Evolutionary conservation across 441 rosid species (phyloP).

Genomic region (Pelargonium myrrhifolium): DNA sequence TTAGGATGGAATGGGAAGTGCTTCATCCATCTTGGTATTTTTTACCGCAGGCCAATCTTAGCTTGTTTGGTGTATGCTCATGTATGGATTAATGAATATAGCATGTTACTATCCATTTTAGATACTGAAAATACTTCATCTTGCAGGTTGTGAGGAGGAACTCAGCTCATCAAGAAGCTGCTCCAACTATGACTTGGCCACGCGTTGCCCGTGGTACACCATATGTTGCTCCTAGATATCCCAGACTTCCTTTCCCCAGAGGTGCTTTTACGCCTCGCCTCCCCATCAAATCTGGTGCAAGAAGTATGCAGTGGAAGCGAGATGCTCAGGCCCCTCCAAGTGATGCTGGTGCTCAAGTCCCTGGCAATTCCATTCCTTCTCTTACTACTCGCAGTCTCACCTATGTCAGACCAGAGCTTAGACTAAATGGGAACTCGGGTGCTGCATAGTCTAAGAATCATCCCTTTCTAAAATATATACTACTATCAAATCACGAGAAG

Average conservation of each 20-base stretch:
- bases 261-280: slow-evolving; percentile 56
- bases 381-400: slow-evolving; percentile 57
- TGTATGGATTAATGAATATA: background rate
- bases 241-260: slow-evolving; percentile 57
- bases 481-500: too few species aligned
- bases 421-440: slow-evolving; percentile 32
- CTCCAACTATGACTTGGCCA: slow-evolving; percentile 52
- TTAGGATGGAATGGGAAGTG: too few species aligned
- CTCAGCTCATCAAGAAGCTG: slow-evolving; percentile 45
- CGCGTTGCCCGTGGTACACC: slow-evolving; percentile 38
- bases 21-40: too few species aligned
- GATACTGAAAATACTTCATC: slow-evolving; percentile 13
- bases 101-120: background rate
- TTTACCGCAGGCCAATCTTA: too few species aligned
- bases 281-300: slow-evolving; percentile 52
- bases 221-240: slow-evolving; percentile 45
- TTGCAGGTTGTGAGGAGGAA: slow-evolving; percentile 70
- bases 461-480: too few species aligned
- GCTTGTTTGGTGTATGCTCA: too few species aligned
- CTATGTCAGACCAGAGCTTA: slow-evolving; percentile 63
- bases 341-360: slow-evolving; percentile 28
- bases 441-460: too few species aligned
- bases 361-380: slow-evolving; percentile 27
- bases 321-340: slow-evolving; percentile 43
- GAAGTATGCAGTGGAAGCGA: slow-evolving; percentile 96